Evolutionary conservation across 164 flowering plant species (phyloP), one percentile per base, ranked within the genome.

Genomic region (Annona cherimola): DNA sequence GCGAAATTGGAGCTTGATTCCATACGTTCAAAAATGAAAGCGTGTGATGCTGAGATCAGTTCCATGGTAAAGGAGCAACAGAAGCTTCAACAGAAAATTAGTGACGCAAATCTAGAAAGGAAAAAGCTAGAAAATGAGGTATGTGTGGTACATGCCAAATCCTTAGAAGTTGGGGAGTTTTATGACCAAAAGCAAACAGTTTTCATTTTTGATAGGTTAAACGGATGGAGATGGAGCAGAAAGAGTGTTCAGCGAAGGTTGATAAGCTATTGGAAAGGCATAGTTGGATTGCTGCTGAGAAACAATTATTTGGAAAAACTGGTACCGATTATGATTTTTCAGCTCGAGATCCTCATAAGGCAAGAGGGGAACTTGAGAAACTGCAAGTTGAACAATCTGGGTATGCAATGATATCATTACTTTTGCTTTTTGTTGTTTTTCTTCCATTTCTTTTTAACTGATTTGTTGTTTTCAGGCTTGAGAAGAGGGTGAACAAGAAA

Each of bases 101-200:
- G 82, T 72, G 99, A 96, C 76, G 81, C 81, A 42, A 90, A 79
- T 72, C 84, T 96, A 50, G 97, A 92, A 78, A 89, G 84, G 82
- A 96, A 92, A 85, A 91, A 83, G 75, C 40, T 92, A 90, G 98
- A 93, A 78, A 93, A 93, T 87, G 99, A 96, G 92, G 99, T 91
- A 61, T 40, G n/a, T 70, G 26, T 45, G 3, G 46, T 18, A 6
- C 45, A 3, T 63, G 3, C 42, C 18, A 45, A 3, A 39, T 45
- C 42, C 4, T 5, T 35, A n/a, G 18, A 50, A 7, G 2, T 50
- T 11, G 9, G 9, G 45, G 4, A 39, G 19, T 46, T 71, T 71
- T 7, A 44, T 40, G 16, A 20, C n/a, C 14, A 6, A 64, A 14
- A 64, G 18, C 43, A 0, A 64, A 14, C 42, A 4, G 12, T 40